phyloP scores from a whole-genome alignment of 257 asterid genomes.

The Eustoma russellianum region DNA sequence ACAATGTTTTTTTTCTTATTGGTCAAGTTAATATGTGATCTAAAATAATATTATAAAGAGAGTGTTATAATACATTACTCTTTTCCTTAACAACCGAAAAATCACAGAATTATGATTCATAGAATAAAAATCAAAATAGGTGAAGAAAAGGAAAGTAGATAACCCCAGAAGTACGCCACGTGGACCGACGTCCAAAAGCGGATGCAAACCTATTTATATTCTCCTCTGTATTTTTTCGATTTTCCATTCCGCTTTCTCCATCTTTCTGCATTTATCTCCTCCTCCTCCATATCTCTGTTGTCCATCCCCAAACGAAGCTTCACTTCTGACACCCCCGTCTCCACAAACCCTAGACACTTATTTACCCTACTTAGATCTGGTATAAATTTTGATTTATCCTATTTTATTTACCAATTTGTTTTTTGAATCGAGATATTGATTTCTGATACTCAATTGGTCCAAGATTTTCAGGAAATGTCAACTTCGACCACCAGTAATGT shows the following conservation, averaged over 20 bases:
- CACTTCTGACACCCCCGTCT: slow-evolving; percentile 12
- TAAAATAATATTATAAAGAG: no score
- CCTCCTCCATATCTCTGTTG: slow-evolving; percentile 2
- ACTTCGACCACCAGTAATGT: slow-evolving; percentile 69
- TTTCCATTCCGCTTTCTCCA: slow-evolving; percentile 26
- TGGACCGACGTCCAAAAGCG: slow-evolving; percentile 21
- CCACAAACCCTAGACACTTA: slow-evolving; percentile 17
- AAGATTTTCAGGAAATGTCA: slow-evolving; percentile 32
- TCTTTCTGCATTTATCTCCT: neutral
- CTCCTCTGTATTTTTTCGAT: slow-evolving; percentile 23
- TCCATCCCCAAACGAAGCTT: slow-evolving; percentile 1
- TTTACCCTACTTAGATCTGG: neutral
- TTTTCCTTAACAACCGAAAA: no score
- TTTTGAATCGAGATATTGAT: neutral
- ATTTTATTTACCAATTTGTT: neutral
- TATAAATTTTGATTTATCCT: neutral
- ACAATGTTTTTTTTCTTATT: no score
- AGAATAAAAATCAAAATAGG: no score
- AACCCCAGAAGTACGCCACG: slow-evolving; percentile 19
- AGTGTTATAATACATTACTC: no score
- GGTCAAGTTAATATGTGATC: no score
- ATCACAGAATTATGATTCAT: no score
- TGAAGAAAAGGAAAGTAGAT: neutral
- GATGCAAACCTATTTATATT: slow-evolving; percentile 50
- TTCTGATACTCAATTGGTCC: slow-evolving; percentile 8